Evolutionary conservation across 2,329 filamentous ascomycete species (phyloP), one percentile per base, ranked within the genome.

Genomic region (Hymenoscyphus fraxineus): DNA sequence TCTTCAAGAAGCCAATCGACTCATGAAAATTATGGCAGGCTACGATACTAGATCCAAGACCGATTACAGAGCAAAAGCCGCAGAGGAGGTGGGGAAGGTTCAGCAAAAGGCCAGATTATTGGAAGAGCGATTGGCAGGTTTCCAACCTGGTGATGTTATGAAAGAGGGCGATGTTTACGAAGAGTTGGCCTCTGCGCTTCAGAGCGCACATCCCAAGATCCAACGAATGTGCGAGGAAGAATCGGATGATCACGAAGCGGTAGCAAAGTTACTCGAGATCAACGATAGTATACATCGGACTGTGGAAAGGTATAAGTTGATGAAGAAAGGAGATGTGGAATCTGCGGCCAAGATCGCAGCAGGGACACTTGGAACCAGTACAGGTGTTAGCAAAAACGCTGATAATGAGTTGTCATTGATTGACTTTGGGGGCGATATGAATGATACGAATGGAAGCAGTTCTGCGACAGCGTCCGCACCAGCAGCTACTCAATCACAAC

Each of bases 191-290:
- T 89, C 90, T 68, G 88, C 95, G 10, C 82, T 99, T 57, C 91
- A 92, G 76, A 97, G 90, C 74, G 95, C 95, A 2, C 95, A 99
- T 73, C 95, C 95, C 9, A 99, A 99, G 80, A 98, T 99, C 69
- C 94, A 98, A 76, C 97, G 92, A 79, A 99, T 99, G 94, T 98
- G 94, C 74, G 94, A 98, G 77, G 95, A 99, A 77, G 95, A 99
- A 75, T 97, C 93, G 12, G 94, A 98, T 67, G 95, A 99, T 74
- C 88, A 93, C 67, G 95, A 97, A 79, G 95, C 95, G 5, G 95
- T 99, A 6, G 91, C 93, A 55, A 97, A 97, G 78, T 82, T 99
- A 12, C 84, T 99, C 63, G 93, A 98, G 76, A 98, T 99, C 74
- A 99, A 99, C 76, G 95, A 99, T 78, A 97, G 93, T 79, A 99